phyloP scores from a whole-genome alignment of 1,139 yeast species.

The Kluyveromyces sp. region DNA sequence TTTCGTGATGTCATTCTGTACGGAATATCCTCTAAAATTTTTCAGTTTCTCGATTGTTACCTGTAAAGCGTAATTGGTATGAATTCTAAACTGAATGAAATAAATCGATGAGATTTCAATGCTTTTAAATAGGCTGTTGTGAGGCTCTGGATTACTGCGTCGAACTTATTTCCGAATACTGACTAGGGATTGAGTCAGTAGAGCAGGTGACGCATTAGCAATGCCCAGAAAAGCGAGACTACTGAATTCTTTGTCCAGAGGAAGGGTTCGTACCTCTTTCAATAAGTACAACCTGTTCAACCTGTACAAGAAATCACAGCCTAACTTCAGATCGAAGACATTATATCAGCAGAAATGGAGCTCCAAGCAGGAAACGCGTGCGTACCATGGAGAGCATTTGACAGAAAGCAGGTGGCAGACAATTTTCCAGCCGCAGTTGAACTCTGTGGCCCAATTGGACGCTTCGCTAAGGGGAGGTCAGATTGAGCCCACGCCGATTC shows the following conservation, averaged over 20 bases:
- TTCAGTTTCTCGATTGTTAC: too few relatives aligned
- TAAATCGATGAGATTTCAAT: too few relatives aligned
- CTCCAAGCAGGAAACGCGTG: slow-evolving; percentile 86
- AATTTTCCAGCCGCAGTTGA: slow-evolving; percentile 63
- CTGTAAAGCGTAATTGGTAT: too few relatives aligned
- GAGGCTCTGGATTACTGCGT: too few relatives aligned
- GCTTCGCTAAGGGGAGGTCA: slow-evolving; percentile 61
- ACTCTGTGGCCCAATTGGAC: slow-evolving; percentile 80
- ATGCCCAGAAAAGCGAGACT: slow-evolving; percentile 62
- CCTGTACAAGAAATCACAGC: slow-evolving; percentile 58
- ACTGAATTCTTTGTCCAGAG: slow-evolving; percentile 55
- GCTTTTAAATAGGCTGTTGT: too few relatives aligned
- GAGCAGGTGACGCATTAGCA: too few relatives aligned
- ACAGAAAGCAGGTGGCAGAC: slow-evolving; percentile 79
- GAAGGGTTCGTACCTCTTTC: slow-evolving; percentile 83
- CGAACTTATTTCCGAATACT: too few relatives aligned
- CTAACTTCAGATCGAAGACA: slow-evolving; percentile 49
- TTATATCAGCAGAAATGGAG: slow-evolving; percentile 87
- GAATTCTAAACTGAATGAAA: too few relatives aligned
- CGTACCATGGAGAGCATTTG: slow-evolving; percentile 91
- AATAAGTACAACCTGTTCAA: slow-evolving; percentile 89
- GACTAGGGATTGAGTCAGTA: too few relatives aligned
- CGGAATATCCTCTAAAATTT: background rate
- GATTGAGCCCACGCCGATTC: slow-evolving; percentile 63
- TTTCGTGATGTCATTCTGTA: background rate